Conservation (phyloP, 2,329 filamentous ascomycete species). For the Nemania abortiva region DNA sequence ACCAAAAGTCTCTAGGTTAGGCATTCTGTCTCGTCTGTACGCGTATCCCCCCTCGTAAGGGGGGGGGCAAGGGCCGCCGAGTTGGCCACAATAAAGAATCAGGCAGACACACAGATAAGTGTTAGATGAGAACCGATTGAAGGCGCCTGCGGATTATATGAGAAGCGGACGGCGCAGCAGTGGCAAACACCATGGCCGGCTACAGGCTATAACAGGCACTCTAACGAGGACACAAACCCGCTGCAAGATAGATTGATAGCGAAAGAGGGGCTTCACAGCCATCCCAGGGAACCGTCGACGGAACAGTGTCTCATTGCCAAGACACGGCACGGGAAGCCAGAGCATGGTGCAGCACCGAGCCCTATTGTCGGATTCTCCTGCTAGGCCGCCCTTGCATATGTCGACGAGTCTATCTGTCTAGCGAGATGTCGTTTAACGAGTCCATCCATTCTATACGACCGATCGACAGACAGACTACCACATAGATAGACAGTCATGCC, state of each 20-base stretch:
- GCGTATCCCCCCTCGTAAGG: not conserved
- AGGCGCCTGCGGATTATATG: constrained; percentile 1
- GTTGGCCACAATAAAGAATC: not conserved
- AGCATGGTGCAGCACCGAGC: constrained; percentile 25
- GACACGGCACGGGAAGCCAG: constrained; percentile 38
- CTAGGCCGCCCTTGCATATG: constrained; percentile 31
- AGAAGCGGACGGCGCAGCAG: not conserved
- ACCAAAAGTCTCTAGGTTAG: too few relatives aligned
- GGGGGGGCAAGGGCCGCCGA: constrained; percentile 1
- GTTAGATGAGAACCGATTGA: constrained; percentile 7
- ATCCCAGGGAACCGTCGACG: constrained; percentile 1
- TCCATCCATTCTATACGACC: not conserved
- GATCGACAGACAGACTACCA: constrained; percentile 17
- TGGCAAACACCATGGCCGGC: constrained; percentile 12
- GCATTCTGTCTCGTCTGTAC: not conserved
- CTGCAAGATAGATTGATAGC: constrained; percentile 21
- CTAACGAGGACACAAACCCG: constrained; percentile 21
- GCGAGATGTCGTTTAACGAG: not conserved
- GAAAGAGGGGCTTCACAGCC: constrained; percentile 7
- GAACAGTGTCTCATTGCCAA: constrained; percentile 33
- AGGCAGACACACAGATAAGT: not conserved
- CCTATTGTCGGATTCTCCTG: constrained; percentile 29
- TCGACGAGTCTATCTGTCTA: constrained; percentile 6
- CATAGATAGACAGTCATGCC: not conserved
- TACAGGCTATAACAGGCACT: constrained; percentile 23